Base-by-base conservation (phyloP, 169 alveolate species). In the Theileria annulata region DNA sequence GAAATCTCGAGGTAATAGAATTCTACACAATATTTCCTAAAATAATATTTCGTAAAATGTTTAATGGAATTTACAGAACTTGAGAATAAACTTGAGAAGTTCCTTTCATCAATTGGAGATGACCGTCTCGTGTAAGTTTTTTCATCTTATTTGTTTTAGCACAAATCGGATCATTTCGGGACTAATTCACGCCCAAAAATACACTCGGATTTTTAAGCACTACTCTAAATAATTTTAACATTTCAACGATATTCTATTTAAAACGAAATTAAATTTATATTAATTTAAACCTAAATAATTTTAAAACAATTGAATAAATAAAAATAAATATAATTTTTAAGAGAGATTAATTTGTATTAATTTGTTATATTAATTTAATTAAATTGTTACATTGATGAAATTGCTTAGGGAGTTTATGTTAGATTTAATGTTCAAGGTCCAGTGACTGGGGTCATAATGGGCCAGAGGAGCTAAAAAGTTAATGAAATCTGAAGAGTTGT, bases 61-160 rank as follows among this genome's bases (percentile, higher is more conserved):
- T 31, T 37, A 63, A 63, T 63, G 21, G 8, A 21, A 15, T 37
- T 63, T 17, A 4, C 28, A 69, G 77, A 69, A 33, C 4, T 69
- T 15, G 77, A 69, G 49, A 73, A 49, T 27, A 42, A 25, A 19
- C 48, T 69, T 17, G n/a, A 15, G 35, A 49, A 49, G 27, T 69
- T 69, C 48, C 31, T 69, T 5, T 28, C 35, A 69, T 69, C 69
- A 69, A 51, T 69, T 30, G 47, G 77, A 17, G 49, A 69, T 73
- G 47, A 27, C 25, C 28, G 35, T 60, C 47, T 69, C 23, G 25
- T 4, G 72, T 69, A 33, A 25, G 71, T 63, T 15, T 10, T 6
- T n/a, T 15, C 4, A n/a, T 33, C 6, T n/a, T 63, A 21, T n/a
- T 10, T n/a, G 3, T 63, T 21, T 63, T 63, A 63, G 71, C 27